phyloP scores from a whole-genome alignment of 2,329 filamentous ascomycete species.

The Eurotiales sp. region DNA sequence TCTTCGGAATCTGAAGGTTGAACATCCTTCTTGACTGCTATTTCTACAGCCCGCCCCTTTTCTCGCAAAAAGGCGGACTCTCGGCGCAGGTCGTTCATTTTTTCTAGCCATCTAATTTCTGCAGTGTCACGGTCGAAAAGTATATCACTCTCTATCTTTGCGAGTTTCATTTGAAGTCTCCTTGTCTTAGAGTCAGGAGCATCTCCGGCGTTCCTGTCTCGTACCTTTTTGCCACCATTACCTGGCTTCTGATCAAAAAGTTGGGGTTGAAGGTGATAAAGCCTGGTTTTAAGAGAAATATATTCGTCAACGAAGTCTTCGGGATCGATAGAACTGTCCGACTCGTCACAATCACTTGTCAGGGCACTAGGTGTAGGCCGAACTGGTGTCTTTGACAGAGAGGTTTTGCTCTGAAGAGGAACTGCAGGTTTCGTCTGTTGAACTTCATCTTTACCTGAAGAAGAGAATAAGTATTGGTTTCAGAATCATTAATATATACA shows the following conservation, averaged over 20 bases:
- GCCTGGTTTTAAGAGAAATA: slow-evolving; percentile 66
- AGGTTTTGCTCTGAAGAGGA: slow-evolving; percentile 21
- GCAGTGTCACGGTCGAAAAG: slow-evolving; percentile 67
- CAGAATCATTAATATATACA: no score
- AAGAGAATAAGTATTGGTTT: slow-evolving; percentile 24
- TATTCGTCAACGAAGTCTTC: slow-evolving; percentile 73
- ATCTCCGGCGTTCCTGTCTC: slow-evolving; percentile 18
- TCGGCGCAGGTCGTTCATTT: slow-evolving; percentile 58
- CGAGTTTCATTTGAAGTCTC: slow-evolving; percentile 69
- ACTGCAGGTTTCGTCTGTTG: slow-evolving; percentile 25
- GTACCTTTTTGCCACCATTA: slow-evolving; percentile 35
- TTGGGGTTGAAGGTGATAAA: slow-evolving; percentile 60
- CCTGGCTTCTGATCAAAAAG: slow-evolving; percentile 43
- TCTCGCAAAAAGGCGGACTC: slow-evolving; percentile 45
- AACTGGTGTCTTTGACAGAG: slow-evolving; percentile 24
- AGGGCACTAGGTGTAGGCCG: slow-evolving; percentile 24
- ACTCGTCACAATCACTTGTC: slow-evolving; percentile 30
- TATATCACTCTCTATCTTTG: slow-evolving; percentile 72
- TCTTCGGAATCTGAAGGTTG: slow-evolving; percentile 7
- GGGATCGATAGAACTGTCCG: slow-evolving; percentile 68
- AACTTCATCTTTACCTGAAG: slow-evolving; percentile 28
- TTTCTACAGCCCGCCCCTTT: slow-evolving; percentile 28
- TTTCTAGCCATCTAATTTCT: slow-evolving; percentile 61
- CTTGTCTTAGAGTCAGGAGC: slow-evolving; percentile 48
- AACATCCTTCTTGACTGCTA: slow-evolving; percentile 45